Percentiles rank a stretch among this genome's conserved stretches.
Conservation (phyloP, 345 rosid genomes). For the Boechera stricta region DNA sequence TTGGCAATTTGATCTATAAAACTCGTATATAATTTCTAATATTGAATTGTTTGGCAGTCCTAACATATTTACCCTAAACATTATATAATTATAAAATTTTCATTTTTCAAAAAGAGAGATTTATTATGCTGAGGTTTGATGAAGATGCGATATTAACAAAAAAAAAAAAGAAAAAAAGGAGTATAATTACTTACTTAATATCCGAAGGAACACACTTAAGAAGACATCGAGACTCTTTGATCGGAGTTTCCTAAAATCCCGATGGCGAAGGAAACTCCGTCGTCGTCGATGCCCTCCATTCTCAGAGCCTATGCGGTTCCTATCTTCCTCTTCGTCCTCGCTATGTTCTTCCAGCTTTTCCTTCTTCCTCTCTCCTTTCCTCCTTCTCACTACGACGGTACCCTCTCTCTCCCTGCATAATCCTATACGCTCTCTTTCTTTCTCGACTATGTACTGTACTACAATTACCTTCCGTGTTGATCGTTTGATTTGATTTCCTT, state of each 20-base stretch:
- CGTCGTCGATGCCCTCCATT: slow-evolving; percentile 38
- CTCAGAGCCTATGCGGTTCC: slow-evolving; percentile 73
- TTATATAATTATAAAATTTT: neutral
- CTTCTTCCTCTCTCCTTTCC: slow-evolving; percentile 82
- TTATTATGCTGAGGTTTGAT: no score
- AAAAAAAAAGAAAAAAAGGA: no score
- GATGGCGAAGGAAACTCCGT: slow-evolving; percentile 50
- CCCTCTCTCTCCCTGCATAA: neutral
- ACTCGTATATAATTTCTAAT: no score
- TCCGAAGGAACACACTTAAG: neutral
- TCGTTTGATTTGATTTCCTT: slow-evolving; percentile 9
- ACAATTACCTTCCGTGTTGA: neutral
- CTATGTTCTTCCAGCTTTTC: slow-evolving; percentile 76
- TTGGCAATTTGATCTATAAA: neutral
- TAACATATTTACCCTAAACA: neutral
- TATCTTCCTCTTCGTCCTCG: slow-evolving; percentile 57
- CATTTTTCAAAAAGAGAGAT: no score
- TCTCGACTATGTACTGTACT: neutral
- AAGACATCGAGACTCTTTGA: slow-evolving; percentile 15
- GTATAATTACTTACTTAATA: neutral
- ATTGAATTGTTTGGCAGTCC: no score
- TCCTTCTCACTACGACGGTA: slow-evolving; percentile 85
- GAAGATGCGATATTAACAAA: neutral
- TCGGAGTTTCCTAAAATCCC: slow-evolving; percentile 25
- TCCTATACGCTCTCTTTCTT: neutral